Base-by-base conservation (phyloP, 768 basidiomycete species). In the Hortiboletus flavorubellus region DNA sequence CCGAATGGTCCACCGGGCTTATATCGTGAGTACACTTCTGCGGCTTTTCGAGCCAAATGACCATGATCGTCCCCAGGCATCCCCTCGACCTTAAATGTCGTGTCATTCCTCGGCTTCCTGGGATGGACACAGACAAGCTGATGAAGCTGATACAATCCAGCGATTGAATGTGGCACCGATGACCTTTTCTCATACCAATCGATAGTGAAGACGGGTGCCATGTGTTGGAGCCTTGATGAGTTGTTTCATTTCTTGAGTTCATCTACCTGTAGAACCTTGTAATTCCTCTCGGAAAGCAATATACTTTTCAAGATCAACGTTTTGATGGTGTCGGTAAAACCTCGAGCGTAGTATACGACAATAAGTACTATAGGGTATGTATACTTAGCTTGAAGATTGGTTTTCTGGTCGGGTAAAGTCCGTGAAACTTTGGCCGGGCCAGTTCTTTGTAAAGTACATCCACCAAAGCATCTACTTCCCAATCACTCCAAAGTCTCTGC, bases 81-180 rank as follows among this genome's bases (percentile, higher is more conserved):
- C 68, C 68, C 4, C 56, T 70, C 15, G 59, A 60, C 29, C 59
- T 70, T n/a, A 60, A 64, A 33, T 67, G 70, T 38, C 70, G 64
- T 16, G 61, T 72, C 23, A 44, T 68, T 34, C 39, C 59, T 16
- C 64, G 66, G 29, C 23, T 62, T 41, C 54, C 64, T 31, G 53
- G 45, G 23, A 59, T 59, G 62, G 56, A 49, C 30, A 21, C 43
- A 29, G 60, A 56, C 7, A 58, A 54, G 39, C 40, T 70, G 47
- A 46, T 33, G 54, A 56, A 61, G 18, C 46, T 61, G 51, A 55
- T 61, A 26, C 37, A 35, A 39, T 40, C 46, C 16, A 47, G 48
- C 8, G 26, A 49, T 26, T 69, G 46, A 70, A 45, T n/a, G 12
- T 30, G 31, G 34, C 14, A 16, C 15, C 23, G 8, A 23, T 43